Evolutionary conservation across 179 eudicot species (phyloP), one percentile per base, ranked within the genome.

Genomic region (Nepenthes alata): DNA sequence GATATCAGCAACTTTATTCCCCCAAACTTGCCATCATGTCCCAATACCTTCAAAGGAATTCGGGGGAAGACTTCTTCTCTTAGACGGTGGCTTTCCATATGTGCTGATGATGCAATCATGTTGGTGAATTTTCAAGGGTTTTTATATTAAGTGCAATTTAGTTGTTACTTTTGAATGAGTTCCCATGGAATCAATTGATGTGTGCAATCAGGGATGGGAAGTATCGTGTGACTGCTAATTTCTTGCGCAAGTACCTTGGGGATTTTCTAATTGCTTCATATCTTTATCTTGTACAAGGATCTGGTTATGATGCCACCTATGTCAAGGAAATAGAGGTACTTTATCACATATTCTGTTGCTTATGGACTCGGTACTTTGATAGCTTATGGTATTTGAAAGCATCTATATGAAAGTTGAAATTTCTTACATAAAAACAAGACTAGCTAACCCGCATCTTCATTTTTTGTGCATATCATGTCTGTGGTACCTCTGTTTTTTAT

Each of bases 241-340:
- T 83, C 61, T 81, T 94, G 70, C 95, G 97, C 66, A 88, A 90
- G 74, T 90, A 90, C 82, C 91, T 94, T 41, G 99, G 99, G 58
- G 97, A 85, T 70, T 76, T 72, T 66, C 70, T 94, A 39, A 94
- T 94, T 49, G 97, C 97, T 64, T 87, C 91, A 35, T 94, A 94
- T 81, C 74, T 94, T 57, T 62, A 82, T 59, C 69, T 77, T 14
- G 72, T 87, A 57, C 78, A 85, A 77, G 94, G 85, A 53, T 94
- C 96, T 64, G 96, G 96, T 62, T 85, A 77, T 67, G 86, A 82
- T 69, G 85, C 72, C 69, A 76, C 75, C 15, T 85, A 83, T 70
- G 81, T 84, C 15, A 87, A 83, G 72, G 89, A 85, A 77, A 80
- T 94, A 53, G 99, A 94, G 99, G 99, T 89, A 75, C 51, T 64